Evolutionary conservation across 75 land plant species (phyloP).

Genomic region (Picea sitchensis): DNA sequence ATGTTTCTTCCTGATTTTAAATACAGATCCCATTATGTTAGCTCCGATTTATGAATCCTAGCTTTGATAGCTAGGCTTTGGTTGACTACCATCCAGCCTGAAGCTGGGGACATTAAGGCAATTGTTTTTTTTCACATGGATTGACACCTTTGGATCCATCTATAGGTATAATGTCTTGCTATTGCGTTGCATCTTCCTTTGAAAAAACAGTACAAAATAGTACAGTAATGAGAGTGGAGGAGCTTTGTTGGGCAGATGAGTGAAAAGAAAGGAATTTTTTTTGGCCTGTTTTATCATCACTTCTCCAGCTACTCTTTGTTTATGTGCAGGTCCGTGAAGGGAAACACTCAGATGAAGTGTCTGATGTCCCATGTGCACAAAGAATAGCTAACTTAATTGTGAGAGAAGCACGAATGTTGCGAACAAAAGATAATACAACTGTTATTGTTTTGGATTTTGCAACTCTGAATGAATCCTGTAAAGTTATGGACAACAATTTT

Average conservation of each 20-base stretch:
- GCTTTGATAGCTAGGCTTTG: no score
- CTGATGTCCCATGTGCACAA: slow-evolving; percentile 36
- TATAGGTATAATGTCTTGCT: no score
- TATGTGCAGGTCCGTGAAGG: slow-evolving; percentile 57
- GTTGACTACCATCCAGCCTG: no score
- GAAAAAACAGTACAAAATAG: not conserved
- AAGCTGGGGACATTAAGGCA: no score
- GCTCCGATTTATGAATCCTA: no score
- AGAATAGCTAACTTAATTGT: slow-evolving; percentile 68
- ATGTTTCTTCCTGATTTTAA: no score
- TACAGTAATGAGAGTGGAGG: not conserved
- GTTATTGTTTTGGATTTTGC: slow-evolving; percentile 82
- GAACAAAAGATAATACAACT: slow-evolving; percentile 89
- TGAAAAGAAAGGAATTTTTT: not conserved
- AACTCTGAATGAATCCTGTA: slow-evolving; percentile 12
- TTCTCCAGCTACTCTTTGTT: not conserved
- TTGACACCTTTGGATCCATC: no score
- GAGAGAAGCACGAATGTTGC: slow-evolving; percentile 65
- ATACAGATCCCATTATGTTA: no score
- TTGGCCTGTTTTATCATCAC: not conserved
- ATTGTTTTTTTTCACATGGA: not conserved
- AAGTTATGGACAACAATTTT: no score
- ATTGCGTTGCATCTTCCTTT: not conserved
- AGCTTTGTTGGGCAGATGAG: not conserved
- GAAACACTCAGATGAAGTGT: slow-evolving; percentile 18